phyloP scores from a whole-genome alignment of 2,329 filamentous ascomycete species.

The Neofusicoccum parvum region DNA sequence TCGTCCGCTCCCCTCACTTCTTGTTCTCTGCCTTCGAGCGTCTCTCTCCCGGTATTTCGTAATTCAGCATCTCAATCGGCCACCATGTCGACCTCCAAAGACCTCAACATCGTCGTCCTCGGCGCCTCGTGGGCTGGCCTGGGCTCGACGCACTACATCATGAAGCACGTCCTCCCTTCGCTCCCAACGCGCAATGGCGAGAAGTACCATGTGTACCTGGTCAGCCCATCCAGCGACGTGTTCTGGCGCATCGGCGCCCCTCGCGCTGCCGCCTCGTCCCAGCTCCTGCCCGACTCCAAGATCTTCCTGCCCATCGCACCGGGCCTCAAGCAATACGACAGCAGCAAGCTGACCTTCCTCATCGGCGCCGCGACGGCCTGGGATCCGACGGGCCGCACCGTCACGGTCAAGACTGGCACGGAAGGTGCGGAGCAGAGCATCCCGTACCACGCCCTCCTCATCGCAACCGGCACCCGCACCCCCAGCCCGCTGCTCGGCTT shows the following conservation, averaged over 20 bases:
- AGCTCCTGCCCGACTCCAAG: conserved; percentile 32
- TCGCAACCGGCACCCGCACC: conserved; percentile 38
- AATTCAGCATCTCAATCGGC: background rate
- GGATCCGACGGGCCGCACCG: conserved; percentile 22
- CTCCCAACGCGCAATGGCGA: conserved; percentile 27
- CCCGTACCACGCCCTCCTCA: conserved; percentile 38
- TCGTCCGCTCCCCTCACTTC: background rate
- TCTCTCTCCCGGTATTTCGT: background rate
- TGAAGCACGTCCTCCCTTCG: conserved; percentile 32
- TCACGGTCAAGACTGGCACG: conserved; percentile 26
- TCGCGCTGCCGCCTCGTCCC: conserved; percentile 34
- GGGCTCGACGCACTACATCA: conserved; percentile 37
- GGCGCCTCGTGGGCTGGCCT: conserved; percentile 41
- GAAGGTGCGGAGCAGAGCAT: conserved; percentile 23
- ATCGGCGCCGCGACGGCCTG: conserved; percentile 35
- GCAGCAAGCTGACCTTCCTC: conserved; percentile 25
- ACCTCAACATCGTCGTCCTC: conserved; percentile 35
- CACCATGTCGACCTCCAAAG: conserved; percentile 8
- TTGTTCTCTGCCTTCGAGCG: background rate
- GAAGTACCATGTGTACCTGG: conserved; percentile 36
- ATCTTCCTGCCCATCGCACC: conserved; percentile 37
- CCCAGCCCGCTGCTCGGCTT: conserved; percentile 35
- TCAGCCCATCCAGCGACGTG: conserved; percentile 39
- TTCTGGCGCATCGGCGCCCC: conserved; percentile 44
- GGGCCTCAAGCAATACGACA: conserved; percentile 35